phyloP scores from a whole-genome alignment of 1,284 basidiomycete species.

The Meira miltonrushii region DNA sequence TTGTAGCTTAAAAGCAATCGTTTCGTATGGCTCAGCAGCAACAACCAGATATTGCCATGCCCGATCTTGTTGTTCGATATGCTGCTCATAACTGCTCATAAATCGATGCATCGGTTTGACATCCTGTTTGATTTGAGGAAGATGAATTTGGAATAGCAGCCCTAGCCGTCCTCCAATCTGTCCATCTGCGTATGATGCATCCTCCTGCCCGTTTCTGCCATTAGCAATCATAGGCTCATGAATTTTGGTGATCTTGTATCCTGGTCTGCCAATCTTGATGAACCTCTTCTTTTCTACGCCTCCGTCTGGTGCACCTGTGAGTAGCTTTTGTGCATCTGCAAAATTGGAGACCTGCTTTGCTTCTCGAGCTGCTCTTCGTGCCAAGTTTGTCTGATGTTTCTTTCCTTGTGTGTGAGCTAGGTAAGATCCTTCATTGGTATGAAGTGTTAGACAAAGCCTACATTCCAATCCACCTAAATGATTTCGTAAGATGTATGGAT shows the following conservation, averaged over 20 bases:
- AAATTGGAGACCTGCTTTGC: slow-evolving; percentile 72
- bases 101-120: slow-evolving; percentile 82
- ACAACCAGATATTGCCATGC: slow-evolving; percentile 96
- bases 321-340: slow-evolving; percentile 54
- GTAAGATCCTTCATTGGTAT: slow-evolving; percentile 98
- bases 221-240: slow-evolving; percentile 57
- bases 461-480: slow-evolving; percentile 96
- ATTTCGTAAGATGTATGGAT: slow-evolving; percentile 97
- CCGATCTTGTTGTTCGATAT: slow-evolving; percentile 86
- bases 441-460: slow-evolving; percentile 90
- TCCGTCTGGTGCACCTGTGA: slow-evolving; percentile 12
- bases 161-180: slow-evolving; percentile 59
- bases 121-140: slow-evolving; percentile 78
- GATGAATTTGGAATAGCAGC: slow-evolving; percentile 91
- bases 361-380: slow-evolving; percentile 88
- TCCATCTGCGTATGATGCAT: slow-evolving; percentile 1
- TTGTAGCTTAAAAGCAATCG: slow-evolving; percentile 94
- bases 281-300: slow-evolving; percentile 58
- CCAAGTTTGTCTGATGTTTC: slow-evolving; percentile 98
- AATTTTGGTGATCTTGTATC: slow-evolving; percentile 85
- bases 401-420: slow-evolving; percentile 99
- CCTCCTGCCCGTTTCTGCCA: slow-evolving; percentile 14
- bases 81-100: slow-evolving; percentile 98
- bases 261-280: slow-evolving; percentile 93
- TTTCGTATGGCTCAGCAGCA: slow-evolving; percentile 97